These are phyloP conservation scores for Senecio squalidus DNA, from an alignment of 140 eudicot species.

Conservation along the genomic window DNA sequence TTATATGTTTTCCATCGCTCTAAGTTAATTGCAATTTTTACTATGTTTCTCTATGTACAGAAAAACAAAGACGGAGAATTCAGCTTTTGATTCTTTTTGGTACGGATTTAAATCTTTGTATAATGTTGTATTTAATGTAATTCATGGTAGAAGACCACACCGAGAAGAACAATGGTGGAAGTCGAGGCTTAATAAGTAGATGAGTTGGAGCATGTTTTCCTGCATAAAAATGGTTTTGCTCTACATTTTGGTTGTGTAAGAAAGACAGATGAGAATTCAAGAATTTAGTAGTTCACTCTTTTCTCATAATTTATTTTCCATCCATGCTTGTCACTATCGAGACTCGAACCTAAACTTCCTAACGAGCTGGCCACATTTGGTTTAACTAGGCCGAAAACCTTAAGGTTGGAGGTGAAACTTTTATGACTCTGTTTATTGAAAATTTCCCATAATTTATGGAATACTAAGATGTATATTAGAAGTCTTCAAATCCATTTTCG, in stretches of 20 bases:
- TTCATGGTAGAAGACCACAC: conserved; percentile 16
- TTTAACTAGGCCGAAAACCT: no score
- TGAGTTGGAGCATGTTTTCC: conserved; percentile 14
- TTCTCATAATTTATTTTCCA: neutral
- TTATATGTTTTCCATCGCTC: no score
- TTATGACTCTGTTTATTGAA: no score
- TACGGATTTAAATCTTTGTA: conserved; percentile 20
- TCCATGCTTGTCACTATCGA: neutral
- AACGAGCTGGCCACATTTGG: no score
- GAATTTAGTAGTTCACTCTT: neutral
- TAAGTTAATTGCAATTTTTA: no score
- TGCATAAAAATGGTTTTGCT: conserved; percentile 10
- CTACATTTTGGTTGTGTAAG: conserved; percentile 29
- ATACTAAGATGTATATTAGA: no score
- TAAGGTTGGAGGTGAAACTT: no score
- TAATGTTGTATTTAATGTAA: conserved; percentile 31
- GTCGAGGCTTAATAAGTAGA: conserved; percentile 29
- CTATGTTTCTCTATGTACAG: no score
- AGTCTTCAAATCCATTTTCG: no score
- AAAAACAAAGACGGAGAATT: conserved; percentile 11
- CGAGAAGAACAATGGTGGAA: conserved; percentile 10
- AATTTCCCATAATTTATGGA: no score
- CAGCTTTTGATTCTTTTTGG: conserved; percentile 24
- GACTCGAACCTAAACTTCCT: no score
- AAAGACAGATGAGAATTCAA: conserved; percentile 11